Evolutionary conservation across 1,139 yeast species (phyloP).

Genomic region (Candida buenavistaensis): DNA sequence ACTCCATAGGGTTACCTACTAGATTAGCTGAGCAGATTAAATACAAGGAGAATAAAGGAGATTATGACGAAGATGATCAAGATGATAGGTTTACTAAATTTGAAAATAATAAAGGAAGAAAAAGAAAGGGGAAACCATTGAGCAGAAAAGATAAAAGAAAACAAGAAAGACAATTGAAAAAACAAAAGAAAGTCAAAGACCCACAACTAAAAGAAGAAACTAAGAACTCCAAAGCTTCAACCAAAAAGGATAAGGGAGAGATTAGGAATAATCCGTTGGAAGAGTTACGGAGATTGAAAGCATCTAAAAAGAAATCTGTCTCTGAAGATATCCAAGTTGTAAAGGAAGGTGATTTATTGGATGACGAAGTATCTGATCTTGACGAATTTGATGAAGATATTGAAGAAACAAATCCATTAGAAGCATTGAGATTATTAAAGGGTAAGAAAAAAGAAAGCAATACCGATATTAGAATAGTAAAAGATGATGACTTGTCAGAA

Average conservation of each 20-base stretch:
- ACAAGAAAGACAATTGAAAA: conserved; percentile 53
- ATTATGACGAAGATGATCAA: conserved; percentile 34
- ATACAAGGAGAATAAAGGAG: conserved; percentile 42
- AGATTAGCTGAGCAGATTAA: conserved; percentile 63
- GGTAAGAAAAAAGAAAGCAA: conserved; percentile 4
- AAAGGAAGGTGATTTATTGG: conserved; percentile 30
- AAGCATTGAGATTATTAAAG: conserved; percentile 17
- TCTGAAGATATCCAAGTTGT: conserved; percentile 18
- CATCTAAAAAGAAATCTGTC: conserved; percentile 22
- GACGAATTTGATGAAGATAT: conserved; percentile 13
- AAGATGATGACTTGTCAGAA: conserved; percentile 23
- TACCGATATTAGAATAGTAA: conserved; percentile 19
- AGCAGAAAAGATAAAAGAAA: conserved; percentile 60
- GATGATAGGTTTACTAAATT: conserved; percentile 29
- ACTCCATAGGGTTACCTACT: conserved; percentile 67
- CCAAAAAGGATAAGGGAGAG: conserved; percentile 12
- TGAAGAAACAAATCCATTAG: conserved; percentile 32
- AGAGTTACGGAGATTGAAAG: conserved; percentile 23
- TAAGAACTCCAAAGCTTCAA: too few species aligned
- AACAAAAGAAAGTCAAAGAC: conserved; percentile 31
- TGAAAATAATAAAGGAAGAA: conserved; percentile 19
- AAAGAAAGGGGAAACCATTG: conserved; percentile 26
- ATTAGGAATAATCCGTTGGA: conserved; percentile 26
- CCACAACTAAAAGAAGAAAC: conserved; percentile 1
- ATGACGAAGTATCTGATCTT: conserved; percentile 19